Base-by-base conservation (phyloP, 2,329 filamentous ascomycete genomes). In the Alternaria triticina region DNA sequence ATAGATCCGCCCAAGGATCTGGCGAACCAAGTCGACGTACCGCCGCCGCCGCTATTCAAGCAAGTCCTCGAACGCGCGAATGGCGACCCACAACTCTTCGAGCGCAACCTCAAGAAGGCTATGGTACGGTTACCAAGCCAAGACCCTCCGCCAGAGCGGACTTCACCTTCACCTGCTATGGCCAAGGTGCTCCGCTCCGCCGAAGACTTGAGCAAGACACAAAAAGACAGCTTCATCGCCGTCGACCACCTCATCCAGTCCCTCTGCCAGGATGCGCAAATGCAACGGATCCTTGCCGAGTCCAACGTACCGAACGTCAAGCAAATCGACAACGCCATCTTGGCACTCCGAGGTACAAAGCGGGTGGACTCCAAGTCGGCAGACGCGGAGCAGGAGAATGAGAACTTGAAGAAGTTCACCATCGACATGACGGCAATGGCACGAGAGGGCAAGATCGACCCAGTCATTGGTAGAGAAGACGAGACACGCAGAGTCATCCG, bases 391-490 rank as follows among this genome's bases (percentile, higher is more conserved):
- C 86, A 91, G 75, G 95, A 97, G 75, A 92, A 94, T 74, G 96
- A 99, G 82, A 97, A 97, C 77, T 85, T 99, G 64, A 93, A 94
- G 84, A 99, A 98, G 77, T 99, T 97, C 82, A 98, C 96, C 60
- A 96, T 98, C 75, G 96, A 99, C 82, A 97, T 99, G 94, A 99
- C 96, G 11, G 87, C 92, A 54, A 90, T 97, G 90, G 96, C 96
- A 64, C 88, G 94, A 79, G 96, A 99, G 83, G 96, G 96, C 79
- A 98, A 98, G 83, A 94, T 98, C 61, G 95, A 98, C 79, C 95
- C 95, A 3, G 95, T 98, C 79, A 98, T 98, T 82, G 95, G 95
- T 45, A 89, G 95, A 82, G 95, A 98, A 79, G 95, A 97, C 77
- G 96, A 98, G 80, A 97, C 97, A 74, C 87, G 95, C 75, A 87